These are phyloP conservation scores for Aureobasidium mangrovei DNA, from an alignment of 2,329 filamentous ascomycete genomes.

Conservation along the genomic window DNA sequence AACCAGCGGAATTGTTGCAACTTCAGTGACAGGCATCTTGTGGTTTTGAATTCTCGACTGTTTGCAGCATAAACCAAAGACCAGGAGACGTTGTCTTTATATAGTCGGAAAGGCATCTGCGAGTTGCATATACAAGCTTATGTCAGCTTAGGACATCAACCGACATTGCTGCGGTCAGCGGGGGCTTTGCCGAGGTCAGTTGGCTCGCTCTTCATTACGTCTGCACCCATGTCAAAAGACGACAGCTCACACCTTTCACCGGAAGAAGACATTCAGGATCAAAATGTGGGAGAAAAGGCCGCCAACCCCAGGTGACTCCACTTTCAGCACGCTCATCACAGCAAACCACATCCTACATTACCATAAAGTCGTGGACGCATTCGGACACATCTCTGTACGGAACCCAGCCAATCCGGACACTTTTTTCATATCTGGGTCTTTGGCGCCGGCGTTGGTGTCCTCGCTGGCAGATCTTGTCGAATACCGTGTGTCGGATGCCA, in stretches of 20 bases:
- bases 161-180: too few relatives aligned
- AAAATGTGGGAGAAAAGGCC: neutral
- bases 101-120: too few relatives aligned
- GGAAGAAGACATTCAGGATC: neutral
- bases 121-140: too few relatives aligned
- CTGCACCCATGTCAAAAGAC: neutral
- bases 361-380: constrained; percentile 27
- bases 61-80: too few relatives aligned
- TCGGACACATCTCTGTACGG: constrained; percentile 29
- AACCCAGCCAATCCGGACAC: constrained; percentile 30
- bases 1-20: constrained; percentile 32
- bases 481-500: constrained; percentile 36
- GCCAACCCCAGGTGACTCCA: neutral
- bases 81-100: too few relatives aligned
- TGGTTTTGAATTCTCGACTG: too few relatives aligned
- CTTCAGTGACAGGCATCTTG: constrained; percentile 31
- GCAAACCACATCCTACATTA: constrained; percentile 30
- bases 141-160: too few relatives aligned
- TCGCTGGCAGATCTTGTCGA: constrained; percentile 35
- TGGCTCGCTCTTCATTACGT: neutral
- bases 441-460: constrained; percentile 36
- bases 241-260: too few relatives aligned
- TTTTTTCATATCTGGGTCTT: constrained; percentile 38
- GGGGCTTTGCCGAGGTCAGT: too few relatives aligned
- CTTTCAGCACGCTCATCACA: constrained; percentile 29